Conservation (phyloP, 2,329 filamentous ascomycete species). For the Xylaria sp. region DNA sequence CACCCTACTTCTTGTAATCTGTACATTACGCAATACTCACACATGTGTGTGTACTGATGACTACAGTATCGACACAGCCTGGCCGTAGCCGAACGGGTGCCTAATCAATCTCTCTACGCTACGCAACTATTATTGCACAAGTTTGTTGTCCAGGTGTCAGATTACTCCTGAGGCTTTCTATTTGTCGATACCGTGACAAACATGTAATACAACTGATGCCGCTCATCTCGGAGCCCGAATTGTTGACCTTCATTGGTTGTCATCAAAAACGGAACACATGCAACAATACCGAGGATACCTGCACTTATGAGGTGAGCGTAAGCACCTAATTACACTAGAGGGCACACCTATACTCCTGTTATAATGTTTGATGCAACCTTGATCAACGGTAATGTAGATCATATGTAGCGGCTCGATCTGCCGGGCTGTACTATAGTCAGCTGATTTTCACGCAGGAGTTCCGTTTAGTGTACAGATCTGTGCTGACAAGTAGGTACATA, state of each 20-base stretch:
- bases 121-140: not conserved
- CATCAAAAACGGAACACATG: not conserved
- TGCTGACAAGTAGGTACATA: not conserved
- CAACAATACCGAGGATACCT: not conserved
- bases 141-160: not conserved
- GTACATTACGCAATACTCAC: not conserved
- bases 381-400: constrained; percentile 6
- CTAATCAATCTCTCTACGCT: not conserved
- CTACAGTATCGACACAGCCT: not conserved
- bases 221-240: not conserved
- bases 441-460: not conserved
- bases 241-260: not conserved
- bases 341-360: not conserved
- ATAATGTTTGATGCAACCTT: not conserved
- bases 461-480: constrained; percentile 1
- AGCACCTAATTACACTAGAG: not conserved
- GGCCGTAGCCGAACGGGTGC: constrained; percentile 1
- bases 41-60: not conserved
- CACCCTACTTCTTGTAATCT: not conserved
- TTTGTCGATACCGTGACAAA: not conserved
- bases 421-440: not conserved
- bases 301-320: not conserved
- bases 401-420: constrained; percentile 5
- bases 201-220: not conserved
- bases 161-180: not conserved